Base-by-base conservation (phyloP, 2,329 filamentous ascomycete species). In the Sarocladiaceae sp. region DNA sequence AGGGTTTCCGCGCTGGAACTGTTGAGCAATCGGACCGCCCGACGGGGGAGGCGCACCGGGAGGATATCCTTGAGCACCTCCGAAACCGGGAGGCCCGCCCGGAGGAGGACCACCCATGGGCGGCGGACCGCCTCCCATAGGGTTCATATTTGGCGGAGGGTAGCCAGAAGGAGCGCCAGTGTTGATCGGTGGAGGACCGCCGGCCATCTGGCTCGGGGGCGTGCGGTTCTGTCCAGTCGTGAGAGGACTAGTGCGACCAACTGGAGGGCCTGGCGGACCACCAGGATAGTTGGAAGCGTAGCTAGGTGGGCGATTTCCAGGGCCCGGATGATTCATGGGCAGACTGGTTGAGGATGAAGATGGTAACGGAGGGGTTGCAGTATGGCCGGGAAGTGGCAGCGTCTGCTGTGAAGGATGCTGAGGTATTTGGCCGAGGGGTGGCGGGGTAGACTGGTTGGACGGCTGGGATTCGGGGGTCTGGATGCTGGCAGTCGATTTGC, bases 111-210 rank as follows among this genome's bases (percentile, higher is more conserved):
- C 56, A 31, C 57, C 59, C 46, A 58, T 59, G 54, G 62, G 62
- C 47, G 57, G 58, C 39, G 57, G 72, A 49, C 68, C 69, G 58
- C 70, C 55, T 60, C 60, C 62, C 61, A 67, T 61, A 45, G 58
- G 58, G 47, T 56, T 57, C 66, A 74, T 74, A 50, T 72, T 69
- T 21, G 18, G 43, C 12, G 77, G 77, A 56, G 78, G 78, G 58
- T 82, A 83, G 47, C 78, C 78, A 48, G 74, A 62, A 47, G 76
- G 76, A 50, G 76, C 72, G 51, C 73, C 74, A 46, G 80, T 83
- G 65, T 82, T 82, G 66, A 83, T 83, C 54, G 80, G 80, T 53
- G 79, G 78, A 54, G 79, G 80, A 15, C 80, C 80, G 55, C 78
- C 78, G 51, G 74, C 67, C 73, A 80, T 78, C 61, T 80, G 76